These are phyloP conservation scores for Fusarium illudens DNA, from an alignment of 2,329 filamentous ascomycete genomes.

Conservation along the genomic window DNA sequence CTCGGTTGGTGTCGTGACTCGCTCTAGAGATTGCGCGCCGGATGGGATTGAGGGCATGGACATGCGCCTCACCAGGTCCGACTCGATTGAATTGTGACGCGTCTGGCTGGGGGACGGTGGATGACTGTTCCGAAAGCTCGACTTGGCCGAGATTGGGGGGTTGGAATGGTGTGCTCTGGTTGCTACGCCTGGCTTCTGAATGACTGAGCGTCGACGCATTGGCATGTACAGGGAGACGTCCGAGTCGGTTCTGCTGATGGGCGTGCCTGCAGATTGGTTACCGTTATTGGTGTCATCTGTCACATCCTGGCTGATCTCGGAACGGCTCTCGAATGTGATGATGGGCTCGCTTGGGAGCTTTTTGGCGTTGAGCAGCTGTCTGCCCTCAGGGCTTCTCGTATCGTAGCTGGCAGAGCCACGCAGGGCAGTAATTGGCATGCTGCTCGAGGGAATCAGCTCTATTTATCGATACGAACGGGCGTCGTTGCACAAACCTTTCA, in stretches of 20 bases:
- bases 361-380: constrained; percentile 23
- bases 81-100: constrained; percentile 52
- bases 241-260: constrained; percentile 50
- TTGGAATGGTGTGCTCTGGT: constrained; percentile 49
- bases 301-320: constrained; percentile 30
- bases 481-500: constrained; percentile 37
- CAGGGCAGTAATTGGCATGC: constrained; percentile 23
- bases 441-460: constrained; percentile 29
- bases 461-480: constrained; percentile 13
- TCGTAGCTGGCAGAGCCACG: constrained; percentile 30
- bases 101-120: constrained; percentile 51
- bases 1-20: constrained; percentile 56
- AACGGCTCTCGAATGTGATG: constrained; percentile 19
- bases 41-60: constrained; percentile 46
- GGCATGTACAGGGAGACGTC: constrained; percentile 59
- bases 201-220: constrained; percentile 57
- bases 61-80: constrained; percentile 44
- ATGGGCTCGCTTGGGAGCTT: constrained; percentile 24
- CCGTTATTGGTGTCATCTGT: constrained; percentile 34
- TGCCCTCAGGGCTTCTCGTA: constrained; percentile 30
- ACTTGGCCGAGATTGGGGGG: constrained; percentile 38
- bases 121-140: constrained; percentile 51
- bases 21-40: constrained; percentile 30
- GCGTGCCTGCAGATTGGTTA: constrained; percentile 27
- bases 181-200: constrained; percentile 60